A percentile compares a stretch with the other conserved stretches of the same genome.
phyloP scores from a whole-genome alignment of 2,329 filamentous ascomycete genomes.

The Dothideomycetes sp. region DNA sequence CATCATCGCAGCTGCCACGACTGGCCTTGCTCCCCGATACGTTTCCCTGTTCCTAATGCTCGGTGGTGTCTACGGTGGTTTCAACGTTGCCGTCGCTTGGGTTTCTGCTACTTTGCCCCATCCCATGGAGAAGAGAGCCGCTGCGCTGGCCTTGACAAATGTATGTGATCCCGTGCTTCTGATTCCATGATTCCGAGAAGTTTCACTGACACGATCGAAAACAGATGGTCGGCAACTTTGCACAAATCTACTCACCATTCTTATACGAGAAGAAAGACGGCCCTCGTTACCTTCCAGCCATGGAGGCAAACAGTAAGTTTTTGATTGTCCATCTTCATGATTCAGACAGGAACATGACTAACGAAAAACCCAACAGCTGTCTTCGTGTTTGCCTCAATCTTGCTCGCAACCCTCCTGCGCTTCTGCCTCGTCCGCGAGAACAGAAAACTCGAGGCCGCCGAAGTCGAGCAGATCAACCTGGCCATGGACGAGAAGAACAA shows the following conservation, averaged over 20 bases:
- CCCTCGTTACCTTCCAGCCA: not conserved
- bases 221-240: not conserved
- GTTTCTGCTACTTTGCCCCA: not conserved
- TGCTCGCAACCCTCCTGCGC: not conserved
- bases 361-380: too few species aligned
- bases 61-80: not conserved
- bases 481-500: not conserved
- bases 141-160: too few species aligned
- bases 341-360: too few species aligned
- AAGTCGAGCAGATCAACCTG: not conserved
- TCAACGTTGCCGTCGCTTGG: not conserved
- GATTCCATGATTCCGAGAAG: too few species aligned
- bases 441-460: not conserved
- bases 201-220: too few species aligned
- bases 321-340: too few species aligned
- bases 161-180: too few species aligned
- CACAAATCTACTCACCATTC: not conserved
- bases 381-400: not conserved
- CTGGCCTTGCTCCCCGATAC: slow-evolving; percentile 17
- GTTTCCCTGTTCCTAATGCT: slow-evolving; percentile 7
- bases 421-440: slow-evolving; percentile 1
- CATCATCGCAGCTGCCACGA: slow-evolving; percentile 15
- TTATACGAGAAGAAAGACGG: not conserved
- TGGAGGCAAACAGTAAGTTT: not conserved
- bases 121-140: not conserved